Evolutionary conservation across 352 stramenopile species (phyloP), one percentile per base, ranked within the genome.

Genomic region (Globisporangium barbulae): DNA sequence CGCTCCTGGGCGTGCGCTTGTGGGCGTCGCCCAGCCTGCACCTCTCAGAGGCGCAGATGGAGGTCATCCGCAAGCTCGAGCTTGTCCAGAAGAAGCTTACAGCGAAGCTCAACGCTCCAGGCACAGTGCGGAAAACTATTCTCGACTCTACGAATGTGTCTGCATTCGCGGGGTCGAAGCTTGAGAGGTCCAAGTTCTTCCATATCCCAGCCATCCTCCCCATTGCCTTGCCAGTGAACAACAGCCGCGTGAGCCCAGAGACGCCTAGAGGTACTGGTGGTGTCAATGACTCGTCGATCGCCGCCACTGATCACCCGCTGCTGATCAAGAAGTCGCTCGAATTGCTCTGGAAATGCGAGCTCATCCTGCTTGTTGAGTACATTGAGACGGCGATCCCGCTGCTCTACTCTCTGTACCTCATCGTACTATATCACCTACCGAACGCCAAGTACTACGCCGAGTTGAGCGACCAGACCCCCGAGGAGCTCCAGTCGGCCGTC

Each of bases 321-420:
- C 50, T 60, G 19, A 35, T 60, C 25, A 60, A 60, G 41, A 44
- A 31, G 13, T 49, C 41, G 2, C 35, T 60, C n/a, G 54, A 47
- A 25, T 35, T 60, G 31, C 54, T 60, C 21, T 49, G 41, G 54
- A 60, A 60, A n/a, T 48, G 54, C 41, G 35, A 60, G 54, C 33
- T 50, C 25, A 31, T 49, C 35, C 25, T 60, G 25, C 41, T 60
- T 3, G 41, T 50, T 25, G 54, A 60, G 54, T 50, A 50, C 54
- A 25, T 60, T n/a, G 54, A 60, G 31, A 28, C 21, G 8, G 54
- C 54, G 6, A 47, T 60, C 35, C 21, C 54, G 10, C 19, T 47
- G 4, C 54, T 60, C n/a, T 60, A 60, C 8, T 21, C 35, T 19
- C 15, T 60, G 1, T 39, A 60, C 25, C 25, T 60, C 21, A 39